Conservation (phyloP, 306 rosid species). For the Cicer chorassanicum region DNA sequence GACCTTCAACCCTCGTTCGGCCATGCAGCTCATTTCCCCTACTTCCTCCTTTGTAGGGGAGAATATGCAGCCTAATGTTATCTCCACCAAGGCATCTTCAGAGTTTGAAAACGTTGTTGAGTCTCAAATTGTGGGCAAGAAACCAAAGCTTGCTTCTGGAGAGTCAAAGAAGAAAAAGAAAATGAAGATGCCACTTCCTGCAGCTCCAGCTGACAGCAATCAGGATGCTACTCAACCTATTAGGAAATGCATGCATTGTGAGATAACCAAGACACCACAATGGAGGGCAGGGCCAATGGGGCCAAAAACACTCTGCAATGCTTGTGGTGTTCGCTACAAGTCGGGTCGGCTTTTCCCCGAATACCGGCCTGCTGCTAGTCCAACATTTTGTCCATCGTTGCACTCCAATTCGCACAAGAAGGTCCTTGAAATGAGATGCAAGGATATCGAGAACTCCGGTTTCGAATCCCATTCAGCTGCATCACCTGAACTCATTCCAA, state of each 20-base stretch:
- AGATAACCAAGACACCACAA: conserved; percentile 95
- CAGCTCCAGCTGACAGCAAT: conserved; percentile 53
- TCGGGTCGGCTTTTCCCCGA: conserved; percentile 95
- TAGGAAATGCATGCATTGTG: conserved; percentile 97
- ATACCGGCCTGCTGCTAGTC: conserved; percentile 97
- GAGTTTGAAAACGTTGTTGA: conserved; percentile 77
- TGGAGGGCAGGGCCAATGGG: conserved; percentile 99
- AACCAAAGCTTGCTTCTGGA: conserved; percentile 43
- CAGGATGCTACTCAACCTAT: conserved; percentile 57
- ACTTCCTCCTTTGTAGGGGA: conserved; percentile 75
- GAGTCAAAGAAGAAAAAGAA: conserved; percentile 64
- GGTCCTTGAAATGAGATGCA: conserved; percentile 88
- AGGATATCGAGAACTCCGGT: conserved; percentile 41
- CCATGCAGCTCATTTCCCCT: conserved; percentile 79
- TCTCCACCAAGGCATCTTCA: conserved; percentile 51
- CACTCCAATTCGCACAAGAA: conserved; percentile 98
- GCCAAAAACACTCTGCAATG: conserved; percentile 95
- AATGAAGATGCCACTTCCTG: conserved; percentile 56
- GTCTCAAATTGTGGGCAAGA: conserved; percentile 60
- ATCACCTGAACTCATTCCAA: conserved; percentile 85
- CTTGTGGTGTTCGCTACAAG: conserved; percentile 93
- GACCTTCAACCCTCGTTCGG: conserved; percentile 75
- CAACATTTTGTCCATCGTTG: conserved; percentile 76
- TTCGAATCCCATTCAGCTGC: conserved; percentile 36
- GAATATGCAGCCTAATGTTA: conserved; percentile 53